Base-by-base conservation (phyloP, 805 yeast genomes). In the Spathaspora sp. region DNA sequence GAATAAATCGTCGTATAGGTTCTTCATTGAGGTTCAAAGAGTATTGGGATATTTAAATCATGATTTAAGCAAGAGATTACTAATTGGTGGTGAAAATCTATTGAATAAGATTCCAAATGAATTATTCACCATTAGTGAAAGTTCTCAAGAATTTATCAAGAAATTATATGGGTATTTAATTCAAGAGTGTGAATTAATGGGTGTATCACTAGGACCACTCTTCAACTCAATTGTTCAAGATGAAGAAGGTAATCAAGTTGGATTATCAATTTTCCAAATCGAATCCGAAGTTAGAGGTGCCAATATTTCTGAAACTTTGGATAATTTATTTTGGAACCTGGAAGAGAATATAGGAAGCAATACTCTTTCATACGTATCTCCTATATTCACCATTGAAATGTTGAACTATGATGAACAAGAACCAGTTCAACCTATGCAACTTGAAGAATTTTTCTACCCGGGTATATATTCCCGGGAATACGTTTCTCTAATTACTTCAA, bases 291-390 rank as follows among this genome's bases (percentile, higher is more conserved):
- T 57, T 7, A 55, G 72, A 32, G 49, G 56, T 14, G 16, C 55
- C 2, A 60, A 60, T 19, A 57, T 74, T n/a, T 66, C 68, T 47
- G 67, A 63, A 35, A 54, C 73, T 1, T 62, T 74, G 49, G 65
- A 69, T 52, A 66, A 63, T 45, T 57, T 73, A 52, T 70, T 74
- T 49, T 73, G 78, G 77, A 63, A 59, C 40, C 65, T 65, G 39
- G 59, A 61, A 28, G 69, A 65, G 23, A 54, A 52, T 39, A 47
- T 70, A 6, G 73, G 73, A 4, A 56, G 52, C 31, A 62, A 72
- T 35, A 56, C 64, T 44, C 67, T 69, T 44, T 56, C 55, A 17
- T 48, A 56, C 5, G 56, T 70, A 32, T 67, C 74, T 0, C 68
- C 70, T 2, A 46, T 72, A 0, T 58, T 74, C 17, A 66, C 76